phyloP scores from a whole-genome alignment of 202 grass and related monocot genomes.

The Bolboschoenoplectus hybrid region DNA sequence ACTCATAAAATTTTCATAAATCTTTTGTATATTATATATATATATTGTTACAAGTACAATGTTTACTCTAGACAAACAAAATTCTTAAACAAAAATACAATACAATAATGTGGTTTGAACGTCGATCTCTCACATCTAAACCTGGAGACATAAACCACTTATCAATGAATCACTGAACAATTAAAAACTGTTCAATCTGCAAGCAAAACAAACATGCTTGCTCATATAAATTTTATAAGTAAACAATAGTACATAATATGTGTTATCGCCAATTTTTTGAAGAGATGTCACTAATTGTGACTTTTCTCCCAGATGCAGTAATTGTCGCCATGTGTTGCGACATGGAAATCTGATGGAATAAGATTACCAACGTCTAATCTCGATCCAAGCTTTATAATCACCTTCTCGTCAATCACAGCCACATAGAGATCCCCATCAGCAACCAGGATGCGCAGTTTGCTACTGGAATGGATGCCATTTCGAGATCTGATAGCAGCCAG shows the following conservation, averaged over 20 bases:
- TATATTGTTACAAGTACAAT: not conserved
- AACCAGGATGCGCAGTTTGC: slow-evolving; percentile 36
- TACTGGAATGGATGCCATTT: slow-evolving; percentile 47
- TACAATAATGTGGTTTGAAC: not conserved
- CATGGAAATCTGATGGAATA: slow-evolving; percentile 39
- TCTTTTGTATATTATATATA: no score
- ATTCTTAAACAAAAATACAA: not conserved
- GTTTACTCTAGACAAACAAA: not conserved
- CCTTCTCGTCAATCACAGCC: slow-evolving; percentile 43
- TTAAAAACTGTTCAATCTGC: not conserved
- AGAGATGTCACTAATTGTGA: not conserved
- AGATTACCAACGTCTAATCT: slow-evolving; percentile 46
- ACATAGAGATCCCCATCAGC: slow-evolving; percentile 54
- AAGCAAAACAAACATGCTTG: not conserved
- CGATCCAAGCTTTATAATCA: slow-evolving; percentile 51
- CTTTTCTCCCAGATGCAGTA: slow-evolving; percentile 55
- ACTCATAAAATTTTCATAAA: no score
- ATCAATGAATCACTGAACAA: not conserved
- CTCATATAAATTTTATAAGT: not conserved
- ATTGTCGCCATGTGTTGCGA: slow-evolving; percentile 37
- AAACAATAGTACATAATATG: no score
- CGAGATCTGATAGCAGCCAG: slow-evolving; percentile 34
- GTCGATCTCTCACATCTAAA: not conserved
- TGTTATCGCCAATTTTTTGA: not conserved
- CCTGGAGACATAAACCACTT: not conserved